These are phyloP conservation scores for Aristolochia californica DNA, from an alignment of 164 flowering plant species.

Conservation along the genomic window DNA sequence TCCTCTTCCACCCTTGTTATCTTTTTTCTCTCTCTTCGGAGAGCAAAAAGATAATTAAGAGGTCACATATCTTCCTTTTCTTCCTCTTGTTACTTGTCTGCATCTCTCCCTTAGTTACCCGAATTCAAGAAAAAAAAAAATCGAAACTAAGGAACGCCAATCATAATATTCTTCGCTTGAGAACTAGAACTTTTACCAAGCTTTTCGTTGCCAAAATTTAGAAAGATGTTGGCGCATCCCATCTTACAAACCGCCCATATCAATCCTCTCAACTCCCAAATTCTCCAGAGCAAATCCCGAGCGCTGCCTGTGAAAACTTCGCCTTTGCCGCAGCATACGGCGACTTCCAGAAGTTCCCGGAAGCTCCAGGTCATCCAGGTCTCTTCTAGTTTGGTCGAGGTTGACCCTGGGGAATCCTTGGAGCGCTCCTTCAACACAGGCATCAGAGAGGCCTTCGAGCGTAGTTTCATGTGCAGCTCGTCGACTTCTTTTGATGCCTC, in stretches of 20 bases:
- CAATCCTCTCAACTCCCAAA: slow-evolving; percentile 5
- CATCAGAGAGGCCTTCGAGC: slow-evolving; percentile 28
- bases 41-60: background rate
- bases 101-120: too few relatives aligned
- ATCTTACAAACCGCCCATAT: slow-evolving; percentile 10
- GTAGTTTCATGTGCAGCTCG: slow-evolving; percentile 38
- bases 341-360: slow-evolving; percentile 7
- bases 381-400: slow-evolving; percentile 32
- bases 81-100: too few relatives aligned
- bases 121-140: too few relatives aligned
- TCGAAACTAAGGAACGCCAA: too few relatives aligned
- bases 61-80: too few relatives aligned
- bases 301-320: background rate
- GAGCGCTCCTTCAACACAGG: slow-evolving; percentile 45
- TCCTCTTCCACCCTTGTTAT: background rate
- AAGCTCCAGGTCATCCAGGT: slow-evolving; percentile 11
- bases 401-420: slow-evolving; percentile 30
- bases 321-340: background rate
- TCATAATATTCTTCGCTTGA: too few relatives aligned
- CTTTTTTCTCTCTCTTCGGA: background rate
- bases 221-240: slow-evolving; percentile 6
- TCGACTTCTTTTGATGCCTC: slow-evolving; percentile 9
- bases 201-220: too few relatives aligned
- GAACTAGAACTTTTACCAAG: too few relatives aligned
- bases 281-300: background rate